Percentiles rank a stretch among this genome's conserved stretches.
phyloP scores from a whole-genome alignment of 164 flowering plant genomes.

The grape (Vitis vinifera) region ASM3070453v1 NC_081807.1:2651501-2652000 shows the following conservation, averaged over 20 bases:
- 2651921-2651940: slow-evolving; percentile 38
- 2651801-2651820: slow-evolving; percentile 43
- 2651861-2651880: slow-evolving; percentile 82
- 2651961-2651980: slow-evolving; percentile 33
- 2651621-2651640: slow-evolving; percentile 25
- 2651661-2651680: slow-evolving; percentile 18
- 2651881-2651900: slow-evolving; percentile 56
- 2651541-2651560: slow-evolving; percentile 49
- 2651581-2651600: slow-evolving; percentile 46
- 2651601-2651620: slow-evolving; percentile 43
- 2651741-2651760: slow-evolving; percentile 50
- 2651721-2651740: slow-evolving; percentile 69
- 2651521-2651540: slow-evolving; percentile 44
- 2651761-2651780: slow-evolving; percentile 58
- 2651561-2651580: slow-evolving; percentile 33
- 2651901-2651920: slow-evolving; percentile 45
- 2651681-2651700: slow-evolving; percentile 39
- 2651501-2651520: slow-evolving; percentile 28
- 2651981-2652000: slow-evolving; percentile 6
- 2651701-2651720: slow-evolving; percentile 65
- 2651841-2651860: slow-evolving; percentile 93
- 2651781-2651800: slow-evolving; percentile 59
- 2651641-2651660: slow-evolving; percentile 30
- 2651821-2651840: slow-evolving; percentile 80
- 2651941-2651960: slow-evolving; percentile 25